phyloP scores from a whole-genome alignment of 1,284 basidiomycete genomes.

The Termitomyces sp. region DNA sequence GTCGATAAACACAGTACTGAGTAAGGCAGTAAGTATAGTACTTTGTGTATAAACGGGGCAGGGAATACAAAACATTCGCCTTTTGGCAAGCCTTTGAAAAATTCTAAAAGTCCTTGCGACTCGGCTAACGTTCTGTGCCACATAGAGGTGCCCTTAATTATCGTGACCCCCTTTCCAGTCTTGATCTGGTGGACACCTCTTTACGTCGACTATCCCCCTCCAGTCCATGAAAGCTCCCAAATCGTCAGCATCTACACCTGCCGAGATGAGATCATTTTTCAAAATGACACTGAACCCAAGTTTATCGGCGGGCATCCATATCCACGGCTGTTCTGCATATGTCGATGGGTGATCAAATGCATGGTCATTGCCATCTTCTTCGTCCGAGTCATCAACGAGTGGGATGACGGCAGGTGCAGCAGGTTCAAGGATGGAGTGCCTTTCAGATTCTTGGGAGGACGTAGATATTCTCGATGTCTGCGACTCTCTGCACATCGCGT shows the following conservation, averaged over 20 bases:
- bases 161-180: slow-evolving; percentile 41
- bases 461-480: background rate
- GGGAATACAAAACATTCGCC: too few relatives aligned
- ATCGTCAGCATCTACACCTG: slow-evolving; percentile 44
- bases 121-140: too few relatives aligned
- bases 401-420: background rate
- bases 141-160: slow-evolving; percentile 13
- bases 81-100: too few relatives aligned
- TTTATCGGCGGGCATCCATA: slow-evolving; percentile 62
- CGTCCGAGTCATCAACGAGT: slow-evolving; percentile 21
- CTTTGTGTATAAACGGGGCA: too few relatives aligned
- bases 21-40: too few relatives aligned
- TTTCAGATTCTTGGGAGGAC: too few relatives aligned
- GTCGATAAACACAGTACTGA: too few relatives aligned
- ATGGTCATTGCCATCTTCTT: slow-evolving; percentile 32
- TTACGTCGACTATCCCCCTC: slow-evolving; percentile 49
- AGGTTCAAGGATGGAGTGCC: too few relatives aligned
- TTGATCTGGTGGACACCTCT: slow-evolving; percentile 45
- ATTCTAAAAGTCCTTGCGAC: too few relatives aligned
- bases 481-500: background rate
- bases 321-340: slow-evolving; percentile 53
- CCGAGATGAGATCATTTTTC: slow-evolving; percentile 41
- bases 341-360: slow-evolving; percentile 63
- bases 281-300: slow-evolving; percentile 53
- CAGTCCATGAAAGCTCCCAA: slow-evolving; percentile 46